Evolutionary conservation across 2,329 filamentous ascomycete species (phyloP), one percentile per base, ranked within the genome.

Genomic region (Fusarium humuli): DNA sequence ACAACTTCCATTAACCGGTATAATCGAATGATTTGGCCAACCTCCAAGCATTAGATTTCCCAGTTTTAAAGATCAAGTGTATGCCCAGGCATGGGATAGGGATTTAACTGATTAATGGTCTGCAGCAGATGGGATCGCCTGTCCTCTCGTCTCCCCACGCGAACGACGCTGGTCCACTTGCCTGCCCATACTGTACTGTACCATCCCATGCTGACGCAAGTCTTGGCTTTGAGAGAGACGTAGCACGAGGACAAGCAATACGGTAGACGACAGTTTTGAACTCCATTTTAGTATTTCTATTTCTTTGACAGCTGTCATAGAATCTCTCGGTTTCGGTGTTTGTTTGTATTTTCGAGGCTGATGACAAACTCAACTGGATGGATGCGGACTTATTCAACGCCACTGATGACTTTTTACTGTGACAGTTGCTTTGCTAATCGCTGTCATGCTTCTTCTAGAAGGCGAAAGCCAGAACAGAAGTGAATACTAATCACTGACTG

Each of bases 131-230:
- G 29, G 61, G 42, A 49, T 48, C 45, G 48, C 44, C 54, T 54
- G 49, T 44, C 54, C 48, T 65, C 47, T 61, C 23, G 42, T 61
- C 65, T 65, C 65, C 61, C 67, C 66, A 57, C 61, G 57, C 52
- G 54, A 30, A 45, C 34, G 20, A 56, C 32, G 34, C 50, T 53
- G 49, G 44, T 63, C 52, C 65, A 67, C 57, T 34, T 53, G 50
- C 32, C 46, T 32, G 37, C 47, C 41, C 41, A 44, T 44, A 20
- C 23, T 20, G 25, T 34, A 49, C 57, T 41, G 9, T 23, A 11
- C 48, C 27, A 50, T 50, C 32, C 61, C 37, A 45, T 46, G 37
- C 29, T 48, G 42, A 55, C 22, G 49, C 49, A 22, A 22, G 49
- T 29, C 49, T 53, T 53, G 49, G 49, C 34, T 29, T 53, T 29